Conservation (phyloP, 2,329 filamentous ascomycete species). For the Ramularia endophylla region DNA sequence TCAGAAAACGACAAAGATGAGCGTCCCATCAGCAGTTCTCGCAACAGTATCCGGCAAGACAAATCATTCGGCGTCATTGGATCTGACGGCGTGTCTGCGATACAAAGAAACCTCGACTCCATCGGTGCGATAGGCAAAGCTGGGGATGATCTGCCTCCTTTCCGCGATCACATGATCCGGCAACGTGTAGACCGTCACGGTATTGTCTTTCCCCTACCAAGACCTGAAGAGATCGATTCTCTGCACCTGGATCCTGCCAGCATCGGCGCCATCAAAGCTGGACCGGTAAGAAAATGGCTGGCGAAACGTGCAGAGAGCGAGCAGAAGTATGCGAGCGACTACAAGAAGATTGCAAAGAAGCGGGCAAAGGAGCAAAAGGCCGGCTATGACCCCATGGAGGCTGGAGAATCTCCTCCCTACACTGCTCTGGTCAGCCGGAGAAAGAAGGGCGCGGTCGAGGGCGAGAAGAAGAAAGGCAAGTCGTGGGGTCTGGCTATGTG, state of each 20-base stretch:
- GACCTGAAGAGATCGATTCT: slow-evolving; percentile 58
- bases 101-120: slow-evolving; percentile 15
- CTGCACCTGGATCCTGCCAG: slow-evolving; percentile 58
- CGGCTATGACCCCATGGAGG: slow-evolving; percentile 64
- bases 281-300: slow-evolving; percentile 79
- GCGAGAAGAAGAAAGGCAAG: slow-evolving; percentile 41
- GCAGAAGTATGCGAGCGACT: slow-evolving; percentile 61
- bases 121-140: slow-evolving; percentile 66
- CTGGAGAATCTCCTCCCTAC: slow-evolving; percentile 73
- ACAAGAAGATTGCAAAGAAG: slow-evolving; percentile 65
- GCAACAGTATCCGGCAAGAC: slow-evolving; percentile 5
- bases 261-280: slow-evolving; percentile 74
- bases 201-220: slow-evolving; percentile 60
- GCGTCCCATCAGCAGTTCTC: slow-evolving; percentile 8
- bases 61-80: slow-evolving; percentile 16
- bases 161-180: slow-evolving; percentile 84
- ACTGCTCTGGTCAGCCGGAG: slow-evolving; percentile 56
- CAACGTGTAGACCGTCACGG: slow-evolving; percentile 79
- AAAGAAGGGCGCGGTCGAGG: slow-evolving; percentile 37
- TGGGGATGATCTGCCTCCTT: slow-evolving; percentile 74
- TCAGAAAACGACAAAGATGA: slow-evolving; percentile 29
- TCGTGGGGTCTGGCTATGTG: slow-evolving; percentile 70
- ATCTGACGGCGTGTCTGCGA: slow-evolving; percentile 20
- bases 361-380: slow-evolving; percentile 65
- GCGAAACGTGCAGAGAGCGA: slow-evolving; percentile 68